Base-by-base conservation (phyloP, 1,284 basidiomycete species). In the Cutaneotrichosporon sp. region DNA sequence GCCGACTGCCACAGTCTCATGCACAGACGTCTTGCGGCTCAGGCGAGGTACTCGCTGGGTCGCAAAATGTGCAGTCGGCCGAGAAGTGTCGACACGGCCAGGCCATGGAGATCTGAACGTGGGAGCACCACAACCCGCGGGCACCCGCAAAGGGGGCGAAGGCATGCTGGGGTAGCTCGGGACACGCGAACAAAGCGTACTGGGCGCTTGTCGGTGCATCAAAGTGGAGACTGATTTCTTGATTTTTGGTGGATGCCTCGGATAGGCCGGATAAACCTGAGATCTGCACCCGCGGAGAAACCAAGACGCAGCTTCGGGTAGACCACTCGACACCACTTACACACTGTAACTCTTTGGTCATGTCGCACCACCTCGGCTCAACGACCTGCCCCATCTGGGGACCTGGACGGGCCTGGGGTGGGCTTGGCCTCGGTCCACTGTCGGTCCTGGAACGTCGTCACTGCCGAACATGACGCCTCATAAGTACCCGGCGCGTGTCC, bases 151-250 rank as follows among this genome's bases (percentile, higher is more conserved):
- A 5, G 29, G n/a, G 29, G 29, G 29, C 29, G 9, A 4, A 36
- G 5, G 34, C 11, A 36, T 36, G 10, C 4, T 11, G 13, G 16
- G 34, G 16, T 3, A 16, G 16, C 11, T 4, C 34, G 34, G 13
- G 34, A 36, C 29, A 36, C 34, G 34, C 34, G 34, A 36, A 36
- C 34, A 36, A 36, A 36, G 34, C 6, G 13, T 16, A 4, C 11
- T 3, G 6, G 11, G 6, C 34, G 4, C 13, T 13, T 36, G 34
- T 33, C 11, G 13, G 10, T 16, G 34, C 34, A 16, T 36, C 34
- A 36, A 16, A 45, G 1, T 47, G 45, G 22, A 24, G 45, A 47
- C 45, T 47, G 45, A 47, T 47, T 47, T 47, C 45, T 47, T 47
- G 22, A 47, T 47, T n/a, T 42, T 18, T 27, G 24, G 11, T 25